A percentile compares a stretch with the other conserved stretches of the same genome.
Evolutionary conservation across 768 basidiomycete species (phyloP).

Genomic region (Mycena albidolilacea): DNA sequence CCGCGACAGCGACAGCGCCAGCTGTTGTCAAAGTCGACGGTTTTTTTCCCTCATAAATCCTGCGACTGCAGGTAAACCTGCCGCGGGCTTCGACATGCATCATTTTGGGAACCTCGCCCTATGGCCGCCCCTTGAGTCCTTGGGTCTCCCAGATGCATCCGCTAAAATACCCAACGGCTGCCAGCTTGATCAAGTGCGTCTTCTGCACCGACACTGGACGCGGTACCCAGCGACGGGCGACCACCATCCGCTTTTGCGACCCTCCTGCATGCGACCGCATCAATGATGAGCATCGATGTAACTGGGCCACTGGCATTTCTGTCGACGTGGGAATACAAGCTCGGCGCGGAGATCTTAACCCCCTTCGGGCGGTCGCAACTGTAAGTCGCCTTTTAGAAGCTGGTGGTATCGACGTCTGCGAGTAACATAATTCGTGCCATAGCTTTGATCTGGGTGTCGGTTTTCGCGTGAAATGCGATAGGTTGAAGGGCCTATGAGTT

Average conservation of each 20-base stretch:
- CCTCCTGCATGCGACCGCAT: conserved; percentile 63
- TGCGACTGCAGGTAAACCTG: conserved; percentile 47
- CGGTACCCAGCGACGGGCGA: conserved; percentile 59
- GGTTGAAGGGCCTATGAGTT: too few relatives aligned
- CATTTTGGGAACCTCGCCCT: conserved; percentile 66
- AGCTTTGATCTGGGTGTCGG: too few relatives aligned
- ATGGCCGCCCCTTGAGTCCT: conserved; percentile 65
- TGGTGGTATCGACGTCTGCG: too few relatives aligned
- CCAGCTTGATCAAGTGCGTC: too few relatives aligned
- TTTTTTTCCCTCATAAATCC: conserved; percentile 61
- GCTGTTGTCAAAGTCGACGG: conserved; percentile 52
- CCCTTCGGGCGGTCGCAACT: conserved; percentile 84
- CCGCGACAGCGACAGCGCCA: conserved; percentile 59
- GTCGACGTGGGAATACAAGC: conserved; percentile 82
- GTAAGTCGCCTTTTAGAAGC: too few relatives aligned
- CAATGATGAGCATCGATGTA: conserved; percentile 60
- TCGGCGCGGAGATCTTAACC: conserved; percentile 83
- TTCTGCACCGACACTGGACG: too few relatives aligned
- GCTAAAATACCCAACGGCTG: too few relatives aligned
- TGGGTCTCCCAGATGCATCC: too few relatives aligned
- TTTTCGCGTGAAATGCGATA: too few relatives aligned
- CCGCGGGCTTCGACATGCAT: conserved; percentile 59
- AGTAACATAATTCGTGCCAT: too few relatives aligned
- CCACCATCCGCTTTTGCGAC: conserved; percentile 62
- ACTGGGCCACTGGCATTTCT: conserved; percentile 73